These are phyloP conservation scores for Lathyrus aphaca DNA, from an alignment of 306 rosid species.

Conservation along the genomic window DNA sequence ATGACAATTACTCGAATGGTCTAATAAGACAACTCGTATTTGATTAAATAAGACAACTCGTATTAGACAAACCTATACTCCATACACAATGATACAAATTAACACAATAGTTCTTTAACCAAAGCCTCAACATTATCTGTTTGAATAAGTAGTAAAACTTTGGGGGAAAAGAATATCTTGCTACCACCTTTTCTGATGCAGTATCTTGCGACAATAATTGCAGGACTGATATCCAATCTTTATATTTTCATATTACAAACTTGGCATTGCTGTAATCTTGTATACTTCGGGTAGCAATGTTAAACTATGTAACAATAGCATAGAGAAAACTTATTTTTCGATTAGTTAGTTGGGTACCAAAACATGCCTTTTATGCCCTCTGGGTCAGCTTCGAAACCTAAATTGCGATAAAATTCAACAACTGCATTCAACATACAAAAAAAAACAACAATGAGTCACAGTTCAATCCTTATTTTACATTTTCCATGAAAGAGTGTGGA, in stretches of 20 bases:
- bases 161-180: neutral
- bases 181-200: too few relatives aligned
- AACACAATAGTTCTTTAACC: constrained; percentile 9
- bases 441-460: constrained; percentile 20
- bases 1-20: too few relatives aligned
- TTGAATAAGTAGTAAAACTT: too few relatives aligned
- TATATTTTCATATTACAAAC: constrained; percentile 21
- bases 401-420: constrained; percentile 83
- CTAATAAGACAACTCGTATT: too few relatives aligned
- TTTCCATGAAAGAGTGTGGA: constrained; percentile 21
- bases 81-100: neutral
- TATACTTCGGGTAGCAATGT: constrained; percentile 33
- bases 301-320: constrained; percentile 6
- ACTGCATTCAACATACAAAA: constrained; percentile 59
- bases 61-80: too few relatives aligned
- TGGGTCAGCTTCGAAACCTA: constrained; percentile 94
- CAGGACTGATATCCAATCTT: constrained; percentile 32
- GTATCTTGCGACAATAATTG: too few relatives aligned
- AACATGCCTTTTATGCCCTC: constrained; percentile 99
- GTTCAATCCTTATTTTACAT: constrained; percentile 22
- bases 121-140: constrained; percentile 19
- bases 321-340: neutral
- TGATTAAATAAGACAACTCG: too few relatives aligned
- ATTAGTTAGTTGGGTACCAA: constrained; percentile 72
- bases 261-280: constrained; percentile 23